Percentiles rank a stretch among this genome's conserved stretches.
These are phyloP conservation scores for Hanseniaspora gamundiae DNA, from an alignment of 1,139 yeast genomes.

Conservation along the genomic window DNA sequence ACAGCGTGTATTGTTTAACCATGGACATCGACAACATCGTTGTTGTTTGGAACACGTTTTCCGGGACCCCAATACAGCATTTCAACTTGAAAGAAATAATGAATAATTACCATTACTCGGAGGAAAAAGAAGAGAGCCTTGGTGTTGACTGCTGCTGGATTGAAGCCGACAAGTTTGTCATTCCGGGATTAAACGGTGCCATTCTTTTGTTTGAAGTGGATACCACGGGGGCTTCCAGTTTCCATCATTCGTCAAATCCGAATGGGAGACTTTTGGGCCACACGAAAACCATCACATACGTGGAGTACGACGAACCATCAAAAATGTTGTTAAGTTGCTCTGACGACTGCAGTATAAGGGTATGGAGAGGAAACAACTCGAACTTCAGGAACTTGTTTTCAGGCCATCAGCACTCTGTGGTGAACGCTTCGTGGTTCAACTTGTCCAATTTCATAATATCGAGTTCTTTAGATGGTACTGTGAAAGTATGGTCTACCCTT, in stretches of 20 bases:
- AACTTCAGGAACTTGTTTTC: slow-evolving; percentile 31
- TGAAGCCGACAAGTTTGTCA: slow-evolving; percentile 54
- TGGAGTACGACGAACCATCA: slow-evolving; percentile 39
- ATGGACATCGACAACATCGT: slow-evolving; percentile 29
- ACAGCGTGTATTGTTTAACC: slow-evolving; percentile 27
- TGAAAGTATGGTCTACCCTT: slow-evolving; percentile 53
- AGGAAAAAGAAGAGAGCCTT: slow-evolving; percentile 14
- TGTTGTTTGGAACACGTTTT: slow-evolving; percentile 42
- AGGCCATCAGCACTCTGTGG: slow-evolving; percentile 47
- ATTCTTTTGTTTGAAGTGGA: slow-evolving; percentile 46
- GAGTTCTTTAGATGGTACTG: slow-evolving; percentile 58
- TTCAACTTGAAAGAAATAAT: slow-evolving; percentile 23
- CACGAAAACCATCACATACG: slow-evolving; percentile 42
- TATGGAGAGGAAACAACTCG: slow-evolving; percentile 59
- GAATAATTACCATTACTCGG: slow-evolving; percentile 1
- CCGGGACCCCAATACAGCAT: slow-evolving; percentile 37
- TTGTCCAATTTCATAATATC: slow-evolving; percentile 26
- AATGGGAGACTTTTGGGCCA: slow-evolving; percentile 63
- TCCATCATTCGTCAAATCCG: slow-evolving; percentile 32
- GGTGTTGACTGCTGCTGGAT: slow-evolving; percentile 65
- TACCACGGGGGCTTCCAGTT: neutral
- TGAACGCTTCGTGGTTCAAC: slow-evolving; percentile 43
- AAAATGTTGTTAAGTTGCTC: slow-evolving; percentile 63
- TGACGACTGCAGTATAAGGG: slow-evolving; percentile 58
- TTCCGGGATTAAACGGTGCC: slow-evolving; percentile 44